Conservation (phyloP, 1,284 basidiomycete genomes). For the Xerocomus nothofagi region DNA sequence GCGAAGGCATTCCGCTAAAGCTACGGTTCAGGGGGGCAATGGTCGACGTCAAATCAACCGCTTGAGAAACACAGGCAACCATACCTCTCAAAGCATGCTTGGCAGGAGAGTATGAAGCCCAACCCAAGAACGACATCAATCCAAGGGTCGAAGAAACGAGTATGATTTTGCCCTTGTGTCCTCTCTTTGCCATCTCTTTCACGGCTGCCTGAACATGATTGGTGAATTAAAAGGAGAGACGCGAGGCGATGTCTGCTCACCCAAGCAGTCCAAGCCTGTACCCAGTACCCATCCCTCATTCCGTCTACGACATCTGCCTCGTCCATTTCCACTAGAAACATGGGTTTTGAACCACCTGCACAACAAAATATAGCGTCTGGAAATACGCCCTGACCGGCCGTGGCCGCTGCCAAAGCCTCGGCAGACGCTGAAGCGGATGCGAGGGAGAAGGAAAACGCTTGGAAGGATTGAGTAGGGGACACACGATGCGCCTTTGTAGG, state of each 20-base stretch:
- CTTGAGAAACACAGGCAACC: slow-evolving; percentile 2
- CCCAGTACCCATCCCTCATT: slow-evolving; percentile 65
- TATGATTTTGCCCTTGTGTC: slow-evolving; percentile 68
- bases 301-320: slow-evolving; percentile 52
- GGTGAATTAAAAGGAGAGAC: background rate
- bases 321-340: slow-evolving; percentile 60
- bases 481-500: slow-evolving; percentile 36
- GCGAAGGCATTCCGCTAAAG: slow-evolving; percentile 83
- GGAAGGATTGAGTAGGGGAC: slow-evolving; percentile 48
- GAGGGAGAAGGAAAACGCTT: slow-evolving; percentile 56
- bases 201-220: slow-evolving; percentile 56
- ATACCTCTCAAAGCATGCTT: slow-evolving; percentile 89
- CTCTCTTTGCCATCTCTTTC: slow-evolving; percentile 67
- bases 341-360: slow-evolving; percentile 61
- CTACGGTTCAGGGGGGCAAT: slow-evolving; percentile 39
- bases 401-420: slow-evolving; percentile 52
- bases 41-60: background rate
- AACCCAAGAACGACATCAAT: slow-evolving; percentile 83
- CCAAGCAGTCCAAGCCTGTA: slow-evolving; percentile 78
- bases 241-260: slow-evolving; percentile 42
- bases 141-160: slow-evolving; percentile 84
- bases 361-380: slow-evolving; percentile 73
- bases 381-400: slow-evolving; percentile 42
- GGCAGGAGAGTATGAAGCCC: slow-evolving; percentile 82
- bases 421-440: slow-evolving; percentile 42